A percentile compares a stretch with the other conserved stretches of the same genome.
Conservation (phyloP, 495 filamentous ascomycete species). For the Trichoderma erinaceum region DNA sequence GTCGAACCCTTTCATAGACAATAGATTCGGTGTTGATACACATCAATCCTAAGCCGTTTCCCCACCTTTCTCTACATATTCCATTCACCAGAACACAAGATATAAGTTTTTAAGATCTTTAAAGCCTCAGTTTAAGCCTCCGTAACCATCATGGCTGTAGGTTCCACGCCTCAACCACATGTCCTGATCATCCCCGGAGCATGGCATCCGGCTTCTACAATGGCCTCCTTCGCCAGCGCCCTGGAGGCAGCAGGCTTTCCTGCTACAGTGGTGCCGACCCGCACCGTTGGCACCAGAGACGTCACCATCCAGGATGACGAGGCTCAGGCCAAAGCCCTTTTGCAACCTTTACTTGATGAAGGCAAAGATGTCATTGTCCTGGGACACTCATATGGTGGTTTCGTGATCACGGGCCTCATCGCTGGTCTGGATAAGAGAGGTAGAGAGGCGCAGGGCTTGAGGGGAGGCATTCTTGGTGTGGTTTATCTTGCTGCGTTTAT, state of each 20-base stretch:
- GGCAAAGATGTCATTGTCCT: background rate
- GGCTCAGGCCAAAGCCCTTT: background rate
- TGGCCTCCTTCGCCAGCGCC: background rate
- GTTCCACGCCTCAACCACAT: background rate
- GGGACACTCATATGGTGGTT: background rate
- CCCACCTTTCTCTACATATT: too few relatives aligned
- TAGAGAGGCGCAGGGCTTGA: background rate
- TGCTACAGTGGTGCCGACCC: background rate
- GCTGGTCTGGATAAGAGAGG: background rate
- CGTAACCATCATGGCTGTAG: background rate
- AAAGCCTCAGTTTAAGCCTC: too few relatives aligned
- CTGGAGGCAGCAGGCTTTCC: background rate
- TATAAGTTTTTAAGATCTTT: too few relatives aligned
- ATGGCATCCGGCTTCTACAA: background rate
- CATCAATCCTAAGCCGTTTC: too few relatives aligned
- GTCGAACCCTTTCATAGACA: too few relatives aligned
- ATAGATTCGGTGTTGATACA: too few relatives aligned
- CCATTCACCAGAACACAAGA: too few relatives aligned
- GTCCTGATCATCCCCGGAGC: background rate
- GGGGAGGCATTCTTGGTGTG: background rate
- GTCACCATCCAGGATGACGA: background rate
- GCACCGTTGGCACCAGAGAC: background rate
- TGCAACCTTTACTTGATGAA: background rate
- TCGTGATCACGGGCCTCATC: background rate
- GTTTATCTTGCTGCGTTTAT: background rate